These are phyloP conservation scores for Eimeria praecox DNA, from an alignment of 169 alveolate genomes.

Conservation along the genomic window DNA sequence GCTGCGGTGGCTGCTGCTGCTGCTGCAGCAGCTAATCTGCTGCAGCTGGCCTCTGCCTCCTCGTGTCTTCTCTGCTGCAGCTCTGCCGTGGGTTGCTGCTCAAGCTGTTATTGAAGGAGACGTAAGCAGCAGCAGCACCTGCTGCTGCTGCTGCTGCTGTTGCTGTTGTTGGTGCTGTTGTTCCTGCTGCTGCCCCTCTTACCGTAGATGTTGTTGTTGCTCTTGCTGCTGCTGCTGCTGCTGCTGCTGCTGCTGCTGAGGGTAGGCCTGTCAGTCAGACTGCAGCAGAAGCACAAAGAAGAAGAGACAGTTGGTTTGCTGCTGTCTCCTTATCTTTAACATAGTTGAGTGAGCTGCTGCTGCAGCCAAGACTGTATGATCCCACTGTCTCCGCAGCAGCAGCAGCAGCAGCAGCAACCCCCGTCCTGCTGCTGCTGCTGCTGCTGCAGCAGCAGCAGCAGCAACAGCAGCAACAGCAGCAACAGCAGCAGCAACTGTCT, in stretches of 20 bases:
- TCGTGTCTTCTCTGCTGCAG: conserved; percentile 44
- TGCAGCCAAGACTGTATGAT: no score
- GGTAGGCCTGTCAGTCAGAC: neutral
- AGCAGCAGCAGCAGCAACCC: no score
- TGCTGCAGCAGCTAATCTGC: conserved; percentile 67
- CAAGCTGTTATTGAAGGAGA: conserved; percentile 50
- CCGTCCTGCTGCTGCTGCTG: neutral
- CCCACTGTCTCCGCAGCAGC: no score
- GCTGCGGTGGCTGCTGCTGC: conserved; percentile 48
- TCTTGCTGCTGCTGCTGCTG: neutral
- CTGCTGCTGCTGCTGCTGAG: neutral
- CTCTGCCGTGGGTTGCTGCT: conserved; percentile 66
- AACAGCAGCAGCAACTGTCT: conserved; percentile 19
- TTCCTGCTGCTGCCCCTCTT: neutral
- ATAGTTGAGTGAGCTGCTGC: no score
- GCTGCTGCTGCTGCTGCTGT: conserved; percentile 26
- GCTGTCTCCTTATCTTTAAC: neutral
- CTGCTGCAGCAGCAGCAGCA: neutral
- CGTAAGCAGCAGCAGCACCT: conserved; percentile 4
- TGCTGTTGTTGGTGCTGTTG: neutral
- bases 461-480: no score
- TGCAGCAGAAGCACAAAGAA: neutral
- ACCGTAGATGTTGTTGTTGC: neutral
- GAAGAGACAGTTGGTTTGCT: neutral
- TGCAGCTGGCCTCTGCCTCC: conserved; percentile 69